Evolutionary conservation across 345 rosid species (phyloP), one percentile per base, ranked within the genome.

Genomic region (Eucalyptus guilfoylei): DNA sequence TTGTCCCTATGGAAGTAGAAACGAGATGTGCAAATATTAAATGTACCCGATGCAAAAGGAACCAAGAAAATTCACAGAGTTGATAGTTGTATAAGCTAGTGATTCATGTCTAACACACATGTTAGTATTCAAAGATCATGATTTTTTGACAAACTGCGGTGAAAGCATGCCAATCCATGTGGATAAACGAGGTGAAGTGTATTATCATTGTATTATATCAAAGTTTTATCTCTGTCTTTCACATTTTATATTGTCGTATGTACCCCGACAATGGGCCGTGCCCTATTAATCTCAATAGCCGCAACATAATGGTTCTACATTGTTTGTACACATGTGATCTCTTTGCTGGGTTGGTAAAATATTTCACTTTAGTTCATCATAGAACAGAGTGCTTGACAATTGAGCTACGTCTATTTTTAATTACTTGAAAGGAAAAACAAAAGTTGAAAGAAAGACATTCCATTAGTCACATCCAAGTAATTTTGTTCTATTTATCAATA

Each of bases 111-210:
- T n/a, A 6, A n/a, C 21, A 26, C 15, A 4, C 12, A 5, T 8
- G 62, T 9, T 55, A 23, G 13, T 23, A 55, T 23, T 55, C 11
- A 24, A 55, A 54, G 1, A 23, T 9, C 12, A 5, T 12, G 6
- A 64, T n/a, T 64, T 8, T 64, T 6, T n/a, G 1, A 64, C 11
- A 15, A 64, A 64, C 1, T n/a, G 11, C 1, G 2, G 1, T n/a
- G 76, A 64, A 64, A 64, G 37, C 40, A 64, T 64, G 76, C 23
- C 32, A 17, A 32, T 67, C 6, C 42, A 3, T 16, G 40, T 64
- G 9, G 80, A 67, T 32, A 16, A 67, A 67, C 5, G 12, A 69
- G 12, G 40, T 32, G 37, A 69, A 32, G 80, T 16, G 42, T 69
- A 32, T 8, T 69, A 6, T 16, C 5, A 8, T 16, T 4, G 4